Conservation (phyloP, 352 stramenopile species). For the Pythium diclinum region DNA sequence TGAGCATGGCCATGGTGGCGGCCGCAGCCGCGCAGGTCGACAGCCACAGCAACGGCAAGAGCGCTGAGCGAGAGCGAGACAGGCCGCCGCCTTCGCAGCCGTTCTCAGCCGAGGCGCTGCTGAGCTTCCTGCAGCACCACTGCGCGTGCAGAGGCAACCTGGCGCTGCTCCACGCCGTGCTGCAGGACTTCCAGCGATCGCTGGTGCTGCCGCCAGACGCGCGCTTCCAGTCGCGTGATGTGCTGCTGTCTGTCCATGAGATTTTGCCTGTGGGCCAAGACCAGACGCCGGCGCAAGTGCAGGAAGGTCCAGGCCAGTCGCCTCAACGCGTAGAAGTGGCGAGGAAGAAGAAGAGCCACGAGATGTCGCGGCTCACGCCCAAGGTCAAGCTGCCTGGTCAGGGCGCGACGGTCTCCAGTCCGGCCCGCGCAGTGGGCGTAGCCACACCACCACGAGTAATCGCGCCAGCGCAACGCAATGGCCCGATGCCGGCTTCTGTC, state of each 20-base stretch:
- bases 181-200: conserved; percentile 25
- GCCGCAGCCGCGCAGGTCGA: conserved; percentile 22
- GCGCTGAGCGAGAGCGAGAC: background rate
- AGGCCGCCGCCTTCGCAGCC: background rate
- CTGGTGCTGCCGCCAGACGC: conserved; percentile 19
- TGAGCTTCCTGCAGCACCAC: conserved; percentile 33
- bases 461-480: conserved; percentile 1
- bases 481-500: background rate
- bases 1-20: conserved; percentile 27
- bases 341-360: conserved; percentile 15
- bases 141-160: conserved; percentile 37
- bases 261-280: conserved; percentile 10
- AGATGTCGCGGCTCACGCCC: conserved; percentile 20
- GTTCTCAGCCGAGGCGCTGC: conserved; percentile 25
- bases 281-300: conserved; percentile 1
- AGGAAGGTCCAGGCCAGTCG: conserved; percentile 1
- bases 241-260: conserved; percentile 25
- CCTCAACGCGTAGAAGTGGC: background rate
- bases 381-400: conserved; percentile 11
- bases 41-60: background rate
- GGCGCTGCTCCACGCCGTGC: conserved; percentile 22
- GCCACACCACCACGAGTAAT: conserved; percentile 9
- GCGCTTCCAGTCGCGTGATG: conserved; percentile 18
- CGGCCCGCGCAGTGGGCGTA: background rate
- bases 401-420: background rate